Evolutionary conservation across 106 monocot species (phyloP), one percentile per base, ranked within the genome.

Genomic region (Acorus calamus): DNA sequence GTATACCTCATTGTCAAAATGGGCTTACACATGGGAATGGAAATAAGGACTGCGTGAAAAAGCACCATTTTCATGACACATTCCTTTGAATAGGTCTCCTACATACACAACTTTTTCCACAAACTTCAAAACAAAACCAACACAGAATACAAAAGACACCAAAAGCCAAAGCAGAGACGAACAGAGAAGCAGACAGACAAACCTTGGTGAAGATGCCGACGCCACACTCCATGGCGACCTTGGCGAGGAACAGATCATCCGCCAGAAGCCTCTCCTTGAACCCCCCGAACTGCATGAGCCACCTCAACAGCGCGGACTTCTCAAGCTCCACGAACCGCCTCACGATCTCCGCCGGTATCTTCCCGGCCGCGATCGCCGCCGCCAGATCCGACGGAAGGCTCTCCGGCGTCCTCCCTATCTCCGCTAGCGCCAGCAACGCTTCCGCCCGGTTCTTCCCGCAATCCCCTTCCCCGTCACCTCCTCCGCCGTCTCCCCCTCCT

Each of bases 191-290:
- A 28, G 28, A 28, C 28, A 28, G 28, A 28, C 28, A 28, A 6
- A 80, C 85, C 91, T 92, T 86, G 44, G 86, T 92, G 78, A 92
- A 92, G 64, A 92, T 79, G 1, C 91, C 91, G 14, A 92, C 86
- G 5, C 91, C 91, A 49, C 91, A 92, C 69, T 92, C 91, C 61
- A 92, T 92, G 65, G 74, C 83, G 49, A 92, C 84, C 76, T 92
- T 92, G 5, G 91, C 76, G 59, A 92, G 69, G 67, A 92, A 92
- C 55, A 92, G 81, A 69, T 92, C 91, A 61, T 92, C 91, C 11
- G 91, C 91, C 48, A 92, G 78, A 14, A 92, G 60, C 53, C 91
- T 72, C 68, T 92, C 91, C 76, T 77, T 92, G 73, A 92, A 92
- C 42, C 91, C 91, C 4, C 76, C 76, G 57, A 92, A 92, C 70